Evolutionary conservation across 495 filamentous ascomycete genomes (phyloP).

Genomic region (Podospora fimiseda): DNA sequence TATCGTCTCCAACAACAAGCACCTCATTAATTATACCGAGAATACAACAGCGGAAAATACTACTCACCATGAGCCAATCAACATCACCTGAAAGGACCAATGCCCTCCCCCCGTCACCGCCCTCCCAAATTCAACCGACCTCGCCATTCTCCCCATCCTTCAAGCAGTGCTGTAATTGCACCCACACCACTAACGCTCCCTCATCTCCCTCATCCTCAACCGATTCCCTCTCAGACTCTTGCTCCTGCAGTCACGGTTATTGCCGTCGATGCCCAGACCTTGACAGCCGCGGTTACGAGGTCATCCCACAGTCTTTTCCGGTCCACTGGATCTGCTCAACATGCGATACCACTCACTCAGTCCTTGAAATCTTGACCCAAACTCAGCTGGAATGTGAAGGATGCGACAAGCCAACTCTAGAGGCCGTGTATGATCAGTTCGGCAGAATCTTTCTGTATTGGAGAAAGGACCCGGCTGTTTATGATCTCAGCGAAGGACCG

Average conservation of each 20-base stretch:
- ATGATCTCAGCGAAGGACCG: conserved; percentile 22
- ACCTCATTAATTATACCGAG: neutral
- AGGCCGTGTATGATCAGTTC: conserved; percentile 32
- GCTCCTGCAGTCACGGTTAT: neutral
- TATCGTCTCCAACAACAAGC: too few relatives aligned
- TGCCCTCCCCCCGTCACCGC: neutral
- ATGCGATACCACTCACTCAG: neutral
- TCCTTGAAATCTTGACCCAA: neutral
- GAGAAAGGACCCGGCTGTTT: conserved; percentile 25
- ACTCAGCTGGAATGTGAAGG: neutral
- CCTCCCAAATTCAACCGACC: neutral
- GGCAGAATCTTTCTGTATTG: conserved; percentile 27
- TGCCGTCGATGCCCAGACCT: neutral
- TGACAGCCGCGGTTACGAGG: neutral
- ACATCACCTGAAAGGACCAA: neutral
- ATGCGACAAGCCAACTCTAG: conserved; percentile 20
- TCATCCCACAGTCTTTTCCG: neutral
- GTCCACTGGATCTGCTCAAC: neutral
- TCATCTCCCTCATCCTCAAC: neutral
- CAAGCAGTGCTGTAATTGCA: neutral
- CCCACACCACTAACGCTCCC: neutral
- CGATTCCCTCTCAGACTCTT: neutral
- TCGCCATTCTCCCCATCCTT: neutral
- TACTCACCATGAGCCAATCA: neutral
- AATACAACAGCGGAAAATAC: neutral